phyloP scores from a whole-genome alignment of 768 basidiomycete species.

The Lactifluus rugatus region DNA sequence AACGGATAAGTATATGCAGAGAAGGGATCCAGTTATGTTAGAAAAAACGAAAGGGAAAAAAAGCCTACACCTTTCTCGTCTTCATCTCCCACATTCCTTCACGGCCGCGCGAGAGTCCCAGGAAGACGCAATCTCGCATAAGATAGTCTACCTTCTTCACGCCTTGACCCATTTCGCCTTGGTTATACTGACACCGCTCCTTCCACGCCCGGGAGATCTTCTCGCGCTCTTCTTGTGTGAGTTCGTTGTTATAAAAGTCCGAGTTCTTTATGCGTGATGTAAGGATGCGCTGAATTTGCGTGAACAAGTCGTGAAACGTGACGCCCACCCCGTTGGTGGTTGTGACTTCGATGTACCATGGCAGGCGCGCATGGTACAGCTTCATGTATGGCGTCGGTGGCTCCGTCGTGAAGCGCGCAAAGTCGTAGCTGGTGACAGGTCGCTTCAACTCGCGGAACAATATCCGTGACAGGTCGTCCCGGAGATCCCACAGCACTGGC shows the following conservation, averaged over 20 bases:
- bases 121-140: constrained; percentile 41
- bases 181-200: constrained; percentile 31
- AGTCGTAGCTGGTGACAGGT: constrained; percentile 37
- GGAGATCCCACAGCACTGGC: constrained; percentile 42
- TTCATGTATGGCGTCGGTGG: constrained; percentile 44
- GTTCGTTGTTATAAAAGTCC: constrained; percentile 52
- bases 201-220: constrained; percentile 38
- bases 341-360: constrained; percentile 59
- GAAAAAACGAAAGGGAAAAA: neutral
- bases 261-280: constrained; percentile 35
- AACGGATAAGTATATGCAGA: constrained; percentile 16
- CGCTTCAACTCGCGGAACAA: constrained; percentile 39
- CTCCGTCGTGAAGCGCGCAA: constrained; percentile 43
- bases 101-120: constrained; percentile 43
- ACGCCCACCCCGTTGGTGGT: constrained; percentile 41
- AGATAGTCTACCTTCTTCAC: constrained; percentile 54
- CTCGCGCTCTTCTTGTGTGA: constrained; percentile 37
- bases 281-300: constrained; percentile 36
- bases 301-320: constrained; percentile 47
- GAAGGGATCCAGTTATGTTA: neutral
- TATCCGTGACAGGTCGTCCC: constrained; percentile 31
- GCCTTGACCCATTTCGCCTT: constrained; percentile 32
- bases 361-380: constrained; percentile 45
- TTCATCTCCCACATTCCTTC: constrained; percentile 62
- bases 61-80: constrained; percentile 27